Evolutionary conservation across 2,329 filamentous ascomycete genomes (phyloP), one percentile per base, ranked within the genome.

Genomic region (Penicillium sp.): DNA sequence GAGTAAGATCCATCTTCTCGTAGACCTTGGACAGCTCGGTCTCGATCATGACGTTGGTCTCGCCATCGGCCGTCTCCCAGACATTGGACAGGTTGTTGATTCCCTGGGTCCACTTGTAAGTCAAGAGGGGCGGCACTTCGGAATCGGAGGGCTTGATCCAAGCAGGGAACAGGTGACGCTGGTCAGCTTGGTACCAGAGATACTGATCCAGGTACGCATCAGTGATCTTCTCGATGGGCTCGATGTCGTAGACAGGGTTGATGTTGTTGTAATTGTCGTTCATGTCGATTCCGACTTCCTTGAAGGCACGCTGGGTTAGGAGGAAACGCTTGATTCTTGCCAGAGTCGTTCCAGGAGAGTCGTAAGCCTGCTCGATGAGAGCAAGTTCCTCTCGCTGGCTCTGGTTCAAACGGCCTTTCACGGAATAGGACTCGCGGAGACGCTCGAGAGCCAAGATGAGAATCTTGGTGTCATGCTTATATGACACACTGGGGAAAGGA

Each of bases 91-190:
- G 75, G 64, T 98, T 98, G 76, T 98, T 98, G 76, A 98, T 97
- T 41, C 93, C 93, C 67, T 98, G 94, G 1, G 93, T 90, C 94
- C 94, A 98, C 70, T 98, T 98, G 77, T 98, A 98, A 0, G 88
- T 87, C 49, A 98, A 74, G 13, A 98, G 75, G 22, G 93, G 93
- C 2, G 94, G 93, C 0, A 98, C 93, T 69, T 98, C 94, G 0
- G 91, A 95, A 66, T 98, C 93, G 0, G 93, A 97, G 6, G 93
- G 93, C 75, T 98, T 98, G 73, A 98, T 96, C 93, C 93, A 98
- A 14, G 89, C 87, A 2, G 93, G 93, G 77, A 98, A 98, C 36
- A 98, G 77, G 67, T 97, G 90, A 43, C 93, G 84, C 69, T 97
- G 91, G 62, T 98, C 93, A 34, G 94, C 93, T 70, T 98, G 93